These are phyloP conservation scores for Aspergillus neotritici DNA, from an alignment of 2,329 filamentous ascomycete species.

Conservation along the genomic window DNA sequence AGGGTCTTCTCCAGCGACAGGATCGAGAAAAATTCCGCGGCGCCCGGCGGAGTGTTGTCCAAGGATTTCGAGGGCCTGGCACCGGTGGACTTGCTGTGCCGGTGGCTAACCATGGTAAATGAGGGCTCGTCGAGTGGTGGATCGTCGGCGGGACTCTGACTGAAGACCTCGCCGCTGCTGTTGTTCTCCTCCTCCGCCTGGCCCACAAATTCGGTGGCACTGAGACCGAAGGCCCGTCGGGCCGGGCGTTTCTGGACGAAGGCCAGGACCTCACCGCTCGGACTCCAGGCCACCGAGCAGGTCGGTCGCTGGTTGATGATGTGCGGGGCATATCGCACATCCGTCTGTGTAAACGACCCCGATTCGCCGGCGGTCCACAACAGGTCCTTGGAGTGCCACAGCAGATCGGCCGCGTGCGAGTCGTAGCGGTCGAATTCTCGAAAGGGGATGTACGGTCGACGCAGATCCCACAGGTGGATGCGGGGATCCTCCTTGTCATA, in stretches of 20 bases:
- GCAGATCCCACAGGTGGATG: constrained; percentile 61
- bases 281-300: constrained; percentile 53
- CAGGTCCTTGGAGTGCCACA: constrained; percentile 60
- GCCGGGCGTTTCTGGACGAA: constrained; percentile 49
- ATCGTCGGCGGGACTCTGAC: constrained; percentile 52
- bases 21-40: constrained; percentile 42
- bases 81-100: constrained; percentile 43
- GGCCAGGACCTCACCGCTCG: constrained; percentile 51
- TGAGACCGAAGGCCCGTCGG: constrained; percentile 38
- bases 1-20: constrained; percentile 49
- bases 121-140: constrained; percentile 51
- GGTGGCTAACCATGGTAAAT: constrained; percentile 45
- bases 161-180: constrained; percentile 44
- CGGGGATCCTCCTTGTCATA: constrained; percentile 58
- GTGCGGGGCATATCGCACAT: constrained; percentile 55
- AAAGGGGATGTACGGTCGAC: constrained; percentile 57
- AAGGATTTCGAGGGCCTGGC: constrained; percentile 49
- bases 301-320: constrained; percentile 53
- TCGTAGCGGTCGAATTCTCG: constrained; percentile 55
- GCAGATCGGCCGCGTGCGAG: constrained; percentile 53
- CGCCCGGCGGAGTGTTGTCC: constrained; percentile 49
- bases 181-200: constrained; percentile 38
- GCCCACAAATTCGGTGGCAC: constrained; percentile 38
- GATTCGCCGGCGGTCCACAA: constrained; percentile 60
- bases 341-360: constrained; percentile 58